Base-by-base conservation (phyloP, 768 basidiomycete genomes). In the Calocybe indica region DNA sequence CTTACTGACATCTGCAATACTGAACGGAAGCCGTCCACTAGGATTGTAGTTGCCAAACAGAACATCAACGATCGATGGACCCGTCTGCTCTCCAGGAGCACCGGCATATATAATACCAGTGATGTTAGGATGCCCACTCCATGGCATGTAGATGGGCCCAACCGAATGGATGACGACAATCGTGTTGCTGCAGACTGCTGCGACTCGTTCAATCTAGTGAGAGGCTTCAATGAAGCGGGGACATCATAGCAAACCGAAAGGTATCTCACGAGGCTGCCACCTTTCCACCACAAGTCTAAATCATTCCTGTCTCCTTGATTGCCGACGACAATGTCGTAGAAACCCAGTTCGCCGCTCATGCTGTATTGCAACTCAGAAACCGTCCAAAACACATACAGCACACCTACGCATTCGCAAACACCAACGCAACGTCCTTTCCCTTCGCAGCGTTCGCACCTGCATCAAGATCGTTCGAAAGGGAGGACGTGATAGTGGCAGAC, bases 81-180 rank as follows among this genome's bases (percentile, higher is more conserved):
- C 89, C 0, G 84, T 81, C 65, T 94, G 88, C 58, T 87, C 83
- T 13, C 91, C 91, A 9, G 69, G 63, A 8, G 65, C 66, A 12
- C 82, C 80, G 7, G 77, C 77, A 47, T 71, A 76, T 9, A 81
- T 56, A n/a, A 83, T 78, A 2, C 70, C 81, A 5, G 81, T 81
- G 54, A 83, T 75, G 51, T 92, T 92, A 2, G 87, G 80, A 51
- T 92, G 75, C 9, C 75, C 72, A 28, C 82, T 81, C 88, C 89
- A 92, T 6, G 72, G 58, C 63, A 92, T 77, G n/a, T 78, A 58
- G 2, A 88, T 75, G 0, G 85, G 83, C 3, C 91, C 91, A 31
- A 90, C 85, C 6, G 80, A 80, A 63, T 92, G 83, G 1, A 87
- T 68, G 11, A 94, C 78, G 22, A 91, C 92, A 45, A 93, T 75